Evolutionary conservation across 805 yeast genomes (phyloP).

Genomic region (Yarrowia alimentaria): DNA sequence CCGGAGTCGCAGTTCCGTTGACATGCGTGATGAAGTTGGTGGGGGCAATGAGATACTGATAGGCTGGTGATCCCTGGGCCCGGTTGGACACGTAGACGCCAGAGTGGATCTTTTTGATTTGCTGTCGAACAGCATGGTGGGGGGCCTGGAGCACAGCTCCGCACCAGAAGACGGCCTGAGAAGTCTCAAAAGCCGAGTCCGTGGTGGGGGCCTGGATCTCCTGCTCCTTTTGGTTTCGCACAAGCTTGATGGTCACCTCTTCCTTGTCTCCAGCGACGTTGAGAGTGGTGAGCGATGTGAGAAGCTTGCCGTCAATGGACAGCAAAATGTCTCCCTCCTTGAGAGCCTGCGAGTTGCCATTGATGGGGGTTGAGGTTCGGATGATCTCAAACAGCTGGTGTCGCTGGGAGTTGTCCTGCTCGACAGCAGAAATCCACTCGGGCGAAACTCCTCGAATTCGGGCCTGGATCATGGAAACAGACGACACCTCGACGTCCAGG

Average conservation of each 20-base stretch:
- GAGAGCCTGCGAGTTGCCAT: slow-evolving; percentile 37
- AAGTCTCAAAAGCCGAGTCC: slow-evolving; percentile 58
- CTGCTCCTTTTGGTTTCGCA: slow-evolving; percentile 66
- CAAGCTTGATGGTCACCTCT: slow-evolving; percentile 56
- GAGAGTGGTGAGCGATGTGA: slow-evolving; percentile 67
- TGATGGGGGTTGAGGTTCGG: slow-evolving; percentile 51
- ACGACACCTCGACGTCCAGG: slow-evolving; percentile 74
- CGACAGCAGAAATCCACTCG: slow-evolving; percentile 71
- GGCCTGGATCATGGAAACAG: slow-evolving; percentile 68
- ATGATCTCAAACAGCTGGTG: slow-evolving; percentile 70
- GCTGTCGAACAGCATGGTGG: slow-evolving; percentile 89
- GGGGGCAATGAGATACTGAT: slow-evolving; percentile 72
- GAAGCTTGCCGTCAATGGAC: slow-evolving; percentile 62
- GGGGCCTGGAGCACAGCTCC: slow-evolving; percentile 83
- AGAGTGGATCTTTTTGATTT: slow-evolving; percentile 72
- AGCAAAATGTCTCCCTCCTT: slow-evolving; percentile 73
- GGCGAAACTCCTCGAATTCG: slow-evolving; percentile 86
- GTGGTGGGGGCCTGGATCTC: slow-evolving; percentile 64
- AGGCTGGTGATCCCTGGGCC: slow-evolving; percentile 81
- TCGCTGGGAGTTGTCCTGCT: slow-evolving; percentile 60
- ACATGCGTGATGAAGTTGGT: slow-evolving; percentile 89
- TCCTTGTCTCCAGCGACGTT: slow-evolving; percentile 48
- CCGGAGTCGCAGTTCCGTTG: slow-evolving; percentile 70
- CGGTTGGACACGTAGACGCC: slow-evolving; percentile 78
- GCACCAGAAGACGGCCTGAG: slow-evolving; percentile 72